A percentile compares a stretch with the other conserved stretches of the same genome.
phyloP scores from a whole-genome alignment of 306 rosid species.

The cucumber (Cucumis sativus) region DNA sequence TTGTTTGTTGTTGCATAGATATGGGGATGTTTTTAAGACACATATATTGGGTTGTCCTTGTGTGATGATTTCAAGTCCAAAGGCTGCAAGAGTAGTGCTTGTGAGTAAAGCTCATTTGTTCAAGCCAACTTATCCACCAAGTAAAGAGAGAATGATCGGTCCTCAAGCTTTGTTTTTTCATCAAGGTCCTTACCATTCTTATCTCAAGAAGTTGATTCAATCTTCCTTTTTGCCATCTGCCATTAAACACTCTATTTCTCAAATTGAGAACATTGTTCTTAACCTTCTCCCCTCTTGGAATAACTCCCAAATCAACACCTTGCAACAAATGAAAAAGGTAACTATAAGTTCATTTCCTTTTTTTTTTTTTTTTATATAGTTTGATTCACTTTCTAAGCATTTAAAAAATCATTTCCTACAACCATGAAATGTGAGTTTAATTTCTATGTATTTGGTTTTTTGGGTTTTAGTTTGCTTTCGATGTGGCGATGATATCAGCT shows the following conservation, averaged over 20 bases:
- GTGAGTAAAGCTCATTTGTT: constrained; percentile 65
- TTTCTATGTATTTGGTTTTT: background rate
- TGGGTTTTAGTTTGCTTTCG: constrained; percentile 55
- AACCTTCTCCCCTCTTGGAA: constrained; percentile 51
- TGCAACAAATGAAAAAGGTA: constrained; percentile 81
- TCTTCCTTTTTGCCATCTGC: constrained; percentile 51
- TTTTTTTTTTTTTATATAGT: background rate
- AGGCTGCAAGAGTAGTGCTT: constrained; percentile 52
- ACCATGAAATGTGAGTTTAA: too few species aligned
- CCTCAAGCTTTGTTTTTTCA: constrained; percentile 80
- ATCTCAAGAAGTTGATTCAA: constrained; percentile 52
- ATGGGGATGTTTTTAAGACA: constrained; percentile 76
- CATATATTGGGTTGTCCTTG: constrained; percentile 77
- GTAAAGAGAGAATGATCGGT: constrained; percentile 82
- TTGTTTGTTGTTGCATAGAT: constrained; percentile 18
- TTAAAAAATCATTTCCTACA: too few species aligned
- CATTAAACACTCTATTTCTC: constrained; percentile 39
- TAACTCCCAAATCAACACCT: constrained; percentile 39
- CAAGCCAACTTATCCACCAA: constrained; percentile 74
- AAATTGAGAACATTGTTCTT: constrained; percentile 47
- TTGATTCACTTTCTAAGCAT: too few species aligned
- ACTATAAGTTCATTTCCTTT: background rate
- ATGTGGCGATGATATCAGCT: constrained; percentile 71
- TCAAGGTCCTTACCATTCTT: constrained; percentile 66
- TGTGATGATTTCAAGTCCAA: constrained; percentile 78